Percentiles rank a stretch among this genome's conserved stretches.
Evolutionary conservation across 2,329 filamentous ascomycete species (phyloP).

Genomic region (Aureobasidium sp.): DNA sequence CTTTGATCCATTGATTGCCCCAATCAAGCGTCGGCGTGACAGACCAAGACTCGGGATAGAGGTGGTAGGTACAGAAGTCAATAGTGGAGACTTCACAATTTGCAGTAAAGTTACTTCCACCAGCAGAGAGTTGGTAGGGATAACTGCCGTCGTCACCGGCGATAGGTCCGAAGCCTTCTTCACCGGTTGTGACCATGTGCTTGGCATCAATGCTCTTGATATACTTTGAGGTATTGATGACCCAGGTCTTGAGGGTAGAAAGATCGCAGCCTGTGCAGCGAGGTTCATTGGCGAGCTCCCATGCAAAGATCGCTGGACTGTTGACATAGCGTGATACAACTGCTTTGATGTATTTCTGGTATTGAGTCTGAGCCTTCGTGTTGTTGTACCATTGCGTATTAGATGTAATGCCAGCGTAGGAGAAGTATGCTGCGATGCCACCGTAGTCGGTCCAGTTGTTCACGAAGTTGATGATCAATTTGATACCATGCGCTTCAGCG

Average conservation of each 20-base stretch:
- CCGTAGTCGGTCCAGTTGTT: conserved; percentile 75
- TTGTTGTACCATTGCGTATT: conserved; percentile 66
- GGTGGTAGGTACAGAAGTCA: conserved; percentile 30
- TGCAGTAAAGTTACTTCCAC: conserved; percentile 27
- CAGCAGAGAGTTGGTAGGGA: conserved; percentile 25
- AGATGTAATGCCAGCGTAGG: conserved; percentile 57
- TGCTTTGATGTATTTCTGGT: conserved; percentile 66
- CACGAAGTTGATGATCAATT: conserved; percentile 71
- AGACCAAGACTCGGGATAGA: conserved; percentile 26
- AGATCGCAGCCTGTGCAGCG: conserved; percentile 67
- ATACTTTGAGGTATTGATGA: conserved; percentile 61
- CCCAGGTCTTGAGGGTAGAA: conserved; percentile 67
- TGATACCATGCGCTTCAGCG: conserved; percentile 66
- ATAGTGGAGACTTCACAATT: conserved; percentile 26
- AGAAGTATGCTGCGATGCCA: conserved; percentile 64
- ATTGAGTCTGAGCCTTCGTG: conserved; percentile 52
- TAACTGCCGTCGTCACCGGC: conserved; percentile 36
- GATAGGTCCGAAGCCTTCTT: conserved; percentile 58
- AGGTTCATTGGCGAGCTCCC: conserved; percentile 75
- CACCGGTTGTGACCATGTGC: conserved; percentile 70
- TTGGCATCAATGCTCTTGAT: conserved; percentile 68
- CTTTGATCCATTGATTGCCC: conserved; percentile 28
- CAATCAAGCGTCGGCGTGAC: conserved; percentile 19
- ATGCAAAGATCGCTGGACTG: conserved; percentile 69
- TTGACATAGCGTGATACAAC: conserved; percentile 67